Percentiles rank a stretch among this genome's conserved stretches.
phyloP scores from a whole-genome alignment of 345 rosid genomes.

The Aquilaria sinensis region DNA sequence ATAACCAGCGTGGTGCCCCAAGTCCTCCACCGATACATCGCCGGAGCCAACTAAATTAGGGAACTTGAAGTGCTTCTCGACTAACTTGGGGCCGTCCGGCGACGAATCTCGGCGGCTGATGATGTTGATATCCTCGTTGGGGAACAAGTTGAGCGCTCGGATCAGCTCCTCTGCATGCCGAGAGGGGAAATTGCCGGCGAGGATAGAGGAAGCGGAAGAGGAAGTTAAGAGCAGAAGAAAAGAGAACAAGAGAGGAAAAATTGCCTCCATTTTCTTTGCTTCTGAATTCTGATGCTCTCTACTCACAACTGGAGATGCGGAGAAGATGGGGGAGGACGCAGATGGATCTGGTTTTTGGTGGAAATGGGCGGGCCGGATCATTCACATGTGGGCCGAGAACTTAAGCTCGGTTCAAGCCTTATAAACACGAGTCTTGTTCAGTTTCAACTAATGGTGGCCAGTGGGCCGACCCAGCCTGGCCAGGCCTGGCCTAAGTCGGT shows the following conservation, averaged over 20 bases:
- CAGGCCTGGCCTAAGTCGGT: too few species aligned
- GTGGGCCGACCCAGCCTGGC: too few species aligned
- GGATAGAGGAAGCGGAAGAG: slow-evolving; percentile 23
- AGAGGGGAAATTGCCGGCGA: slow-evolving; percentile 50
- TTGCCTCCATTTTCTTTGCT: slow-evolving; percentile 33
- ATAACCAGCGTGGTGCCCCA: slow-evolving; percentile 97
- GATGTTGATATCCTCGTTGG: slow-evolving; percentile 59
- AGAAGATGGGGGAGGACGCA: too few species aligned
- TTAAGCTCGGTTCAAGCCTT: too few species aligned
- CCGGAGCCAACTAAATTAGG: slow-evolving; percentile 30
- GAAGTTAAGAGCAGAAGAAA: slow-evolving; percentile 12
- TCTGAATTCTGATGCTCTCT: too few species aligned
- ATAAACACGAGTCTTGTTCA: too few species aligned
- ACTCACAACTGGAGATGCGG: too few species aligned
- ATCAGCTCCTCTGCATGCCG: slow-evolving; percentile 70
- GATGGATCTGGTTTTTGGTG: too few species aligned
- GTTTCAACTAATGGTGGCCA: too few species aligned
- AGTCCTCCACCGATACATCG: slow-evolving; percentile 40
- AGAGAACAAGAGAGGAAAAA: slow-evolving; percentile 18
- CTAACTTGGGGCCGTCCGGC: slow-evolving; percentile 29
- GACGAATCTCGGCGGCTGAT: slow-evolving; percentile 20
- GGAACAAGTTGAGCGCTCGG: slow-evolving; percentile 78
- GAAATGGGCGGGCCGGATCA: too few species aligned
- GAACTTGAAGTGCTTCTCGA: slow-evolving; percentile 62
- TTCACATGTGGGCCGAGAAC: too few species aligned